These are phyloP conservation scores for Batrachochytrium dendrobatidis DNA, from an alignment of 371 early-diverging fungal genomes.

Conservation along the genomic window DNA sequence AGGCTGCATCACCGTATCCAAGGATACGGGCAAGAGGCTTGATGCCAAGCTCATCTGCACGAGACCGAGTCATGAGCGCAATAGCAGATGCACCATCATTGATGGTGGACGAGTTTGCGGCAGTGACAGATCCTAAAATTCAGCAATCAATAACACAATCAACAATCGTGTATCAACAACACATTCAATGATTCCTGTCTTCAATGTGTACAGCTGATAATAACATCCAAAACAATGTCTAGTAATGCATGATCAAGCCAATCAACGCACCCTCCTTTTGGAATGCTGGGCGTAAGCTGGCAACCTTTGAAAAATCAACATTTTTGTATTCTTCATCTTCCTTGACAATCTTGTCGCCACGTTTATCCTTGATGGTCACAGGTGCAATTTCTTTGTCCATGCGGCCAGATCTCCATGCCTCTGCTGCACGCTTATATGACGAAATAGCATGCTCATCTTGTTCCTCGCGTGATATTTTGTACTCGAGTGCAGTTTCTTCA, in stretches of 20 bases:
- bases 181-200: too few species aligned
- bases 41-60: constrained; percentile 66
- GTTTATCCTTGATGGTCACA: constrained; percentile 55
- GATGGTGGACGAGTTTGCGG: constrained; percentile 92
- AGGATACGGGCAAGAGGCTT: constrained; percentile 74
- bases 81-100: constrained; percentile 95
- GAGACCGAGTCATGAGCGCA: constrained; percentile 68
- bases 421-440: constrained; percentile 84
- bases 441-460: constrained; percentile 87
- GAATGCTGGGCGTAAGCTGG: constrained; percentile 81
- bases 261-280: constrained; percentile 52
- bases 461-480: constrained; percentile 71
- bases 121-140: constrained; percentile 82
- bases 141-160: too few species aligned
- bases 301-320: constrained; percentile 65
- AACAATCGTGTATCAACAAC: too few species aligned
- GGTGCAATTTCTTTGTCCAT: constrained; percentile 85
- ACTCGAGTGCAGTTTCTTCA: constrained; percentile 82
- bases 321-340: constrained; percentile 43
- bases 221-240: not conserved
- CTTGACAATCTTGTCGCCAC: constrained; percentile 31
- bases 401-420: constrained; percentile 66
- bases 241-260: too few species aligned
- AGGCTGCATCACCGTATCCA: constrained; percentile 69
- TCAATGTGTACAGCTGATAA: not conserved